Evolutionary conservation across 441 rosid genomes (phyloP).

Genomic region (Pelargonium myrrhifolium): DNA sequence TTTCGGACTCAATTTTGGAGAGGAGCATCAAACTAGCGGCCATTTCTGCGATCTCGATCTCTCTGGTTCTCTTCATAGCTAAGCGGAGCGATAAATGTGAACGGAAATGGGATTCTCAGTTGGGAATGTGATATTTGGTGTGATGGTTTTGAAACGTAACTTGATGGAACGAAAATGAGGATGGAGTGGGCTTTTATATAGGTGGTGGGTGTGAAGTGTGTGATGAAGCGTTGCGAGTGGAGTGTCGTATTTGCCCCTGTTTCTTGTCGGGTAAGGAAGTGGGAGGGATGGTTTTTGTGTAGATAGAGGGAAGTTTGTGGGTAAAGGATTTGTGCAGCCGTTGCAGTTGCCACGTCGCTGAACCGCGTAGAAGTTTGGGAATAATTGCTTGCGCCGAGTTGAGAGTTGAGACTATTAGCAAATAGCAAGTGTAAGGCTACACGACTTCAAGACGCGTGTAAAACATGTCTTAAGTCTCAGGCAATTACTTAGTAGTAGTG

Average conservation of each 20-base stretch:
- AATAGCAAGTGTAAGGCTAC: too few relatives aligned
- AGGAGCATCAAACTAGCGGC: constrained; percentile 66
- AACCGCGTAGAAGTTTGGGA: not conserved
- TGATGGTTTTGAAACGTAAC: too few relatives aligned
- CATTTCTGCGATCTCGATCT: constrained; percentile 28
- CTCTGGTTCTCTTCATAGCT: constrained; percentile 42
- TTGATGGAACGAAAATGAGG: too few relatives aligned
- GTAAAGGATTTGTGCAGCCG: not conserved
- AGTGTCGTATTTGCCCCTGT: not conserved
- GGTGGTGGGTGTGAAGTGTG: not conserved
- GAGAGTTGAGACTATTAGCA: not conserved
- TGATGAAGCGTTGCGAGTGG: not conserved
- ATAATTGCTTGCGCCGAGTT: not conserved
- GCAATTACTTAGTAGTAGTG: too few relatives aligned
- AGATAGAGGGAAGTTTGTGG: not conserved
- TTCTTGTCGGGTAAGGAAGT: not conserved
- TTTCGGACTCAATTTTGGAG: constrained; percentile 26
- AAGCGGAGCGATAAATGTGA: too few relatives aligned
- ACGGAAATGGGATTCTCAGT: too few relatives aligned
- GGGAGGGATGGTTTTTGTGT: not conserved
- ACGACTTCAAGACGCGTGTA: too few relatives aligned
- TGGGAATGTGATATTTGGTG: too few relatives aligned
- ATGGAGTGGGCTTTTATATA: too few relatives aligned
- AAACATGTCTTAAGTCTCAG: too few relatives aligned
- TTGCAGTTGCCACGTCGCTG: not conserved